Base-by-base conservation (phyloP, 2,329 filamentous ascomycete genomes). In the Hypomyces rosellus region DNA sequence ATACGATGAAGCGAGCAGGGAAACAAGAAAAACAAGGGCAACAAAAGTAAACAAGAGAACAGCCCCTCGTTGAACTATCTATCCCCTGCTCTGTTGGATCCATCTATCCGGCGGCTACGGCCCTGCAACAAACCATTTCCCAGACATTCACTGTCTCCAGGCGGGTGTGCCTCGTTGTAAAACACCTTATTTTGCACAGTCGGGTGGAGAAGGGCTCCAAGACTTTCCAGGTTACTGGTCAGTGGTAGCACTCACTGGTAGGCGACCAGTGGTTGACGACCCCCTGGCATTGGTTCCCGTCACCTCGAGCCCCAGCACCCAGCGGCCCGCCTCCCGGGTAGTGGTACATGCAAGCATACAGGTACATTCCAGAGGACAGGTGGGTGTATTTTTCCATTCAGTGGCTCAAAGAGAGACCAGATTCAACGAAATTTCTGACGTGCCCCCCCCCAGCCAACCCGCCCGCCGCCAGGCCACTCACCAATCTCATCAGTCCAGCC, bases 381-480 rank as follows among this genome's bases (percentile, higher is more conserved):
- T 22, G 44, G 44, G n/a, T 34, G 44, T 40, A 30, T 48, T 48
- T 46, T 37, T 51, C 44, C 14, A 4, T 37, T 38, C 36, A 14
- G 36, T 38, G 36, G 36, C 36, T 38, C 36, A n/a, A 38, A 16
- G 16, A n/a, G 36, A 38, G 36, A 38, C 36, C 36, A 38, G 5
- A 8, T 16, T 30, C 25, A n/a, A 46, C 54, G 46, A 56, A 45
- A 55, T 54, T 55, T 55, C 52, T 53, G 54, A 55, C 41, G 48
- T 51, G 42, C 41, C 48, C 45, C 51, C 49, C 51, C 46, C 30
- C 36, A 36, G 25, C 51, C 53, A 30, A 30, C 25, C 25, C 25
- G 25, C 25, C 25, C 51, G 49, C 49, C 49, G 54, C 44, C 37
- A 45, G 50, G 46, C 58, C 56, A 57, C 52, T 59, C 56, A 57